Base-by-base conservation (phyloP, 371 early-diverging fungal genomes). In the Lichtheimia corymbifera region DNA sequence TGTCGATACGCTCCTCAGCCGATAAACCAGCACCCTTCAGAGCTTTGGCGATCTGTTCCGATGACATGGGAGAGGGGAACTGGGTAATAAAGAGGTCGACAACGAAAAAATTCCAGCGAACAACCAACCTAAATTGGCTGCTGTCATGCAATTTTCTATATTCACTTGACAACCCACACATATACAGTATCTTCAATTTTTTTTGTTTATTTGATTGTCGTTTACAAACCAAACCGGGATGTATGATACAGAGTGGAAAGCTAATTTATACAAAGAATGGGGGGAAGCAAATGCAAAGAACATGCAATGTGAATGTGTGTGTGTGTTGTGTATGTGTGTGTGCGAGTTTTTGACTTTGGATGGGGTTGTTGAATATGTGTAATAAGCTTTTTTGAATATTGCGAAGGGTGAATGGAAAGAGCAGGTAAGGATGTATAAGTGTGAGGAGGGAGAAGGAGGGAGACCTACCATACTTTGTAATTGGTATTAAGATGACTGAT, bases 1-100 rank as follows among this genome's bases (percentile, higher is more conserved):
- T 70, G 11, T 64, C 61, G 28, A 80, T 73, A 49, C 73, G 71
- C 47, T 75, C 55, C 27, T 68, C 64, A 7, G 68, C 47, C 2
- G 68, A 64, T 50, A 73, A 62, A 3, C 80, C 77, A 45, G 74
- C 73, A 40, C 80, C 80, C 42, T 80, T 80, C 5, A 80, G 61
- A 1, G 77, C 73, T 57, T 83, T 73, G 50, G 88, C 91, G 25
- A 75, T 82, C 67, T 84, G 76, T 61, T 86, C 76, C 41, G 91
- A 79, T 27, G 82, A 75, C 53, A 62, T 30, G 22, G 53, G 11
- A 35, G 4, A 4, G 4, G 4, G 35, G 9, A 9, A 18, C 74
- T 62, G 77, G 35, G 11, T 35, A 11, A 11, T 9, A 6, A 35
- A 35, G 9, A 11, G 35, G 35, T 35, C 54, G 40, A 18, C 15